Base-by-base conservation (phyloP, 129 eudicot genomes). In the Flaveria robusta region DNA sequence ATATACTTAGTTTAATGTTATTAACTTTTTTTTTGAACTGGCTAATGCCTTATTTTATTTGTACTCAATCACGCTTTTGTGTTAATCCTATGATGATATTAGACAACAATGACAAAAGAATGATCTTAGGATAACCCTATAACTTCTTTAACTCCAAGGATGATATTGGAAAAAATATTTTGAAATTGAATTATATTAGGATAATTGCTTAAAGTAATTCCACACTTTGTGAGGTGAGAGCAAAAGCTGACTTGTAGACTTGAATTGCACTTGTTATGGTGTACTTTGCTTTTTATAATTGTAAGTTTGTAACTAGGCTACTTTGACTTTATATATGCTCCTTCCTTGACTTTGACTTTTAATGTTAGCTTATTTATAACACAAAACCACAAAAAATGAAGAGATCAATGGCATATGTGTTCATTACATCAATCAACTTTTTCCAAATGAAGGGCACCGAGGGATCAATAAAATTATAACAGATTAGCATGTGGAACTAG, bases 231-330 rank as follows among this genome's bases (percentile, higher is more conserved):
- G 68, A 80, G 74, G 79, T 73, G 51, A 31, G 68, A 80, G 62
- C 83, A 80, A 80, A 79, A 72, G 83, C 73, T 80, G 83, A 80
- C 83, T 52, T 19, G 26, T 47, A 80, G 20, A n/a, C 79, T 80
- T 73, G 60, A 55, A 80, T 72, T 80, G 83, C 74, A 65, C 83
- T 65, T 80, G 42, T 55, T 64, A 42, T 65, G 47, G 72, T 15
- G 41, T 31, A 54, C 62, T 79, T 79, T 79, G 74, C 83, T 26
- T 79, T 72, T 39, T 64, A 23, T 79, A 68, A 65, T 64, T 72
- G 74, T 39, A 79, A 72, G 41, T n/a, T 64, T 72, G 74, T 65
- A 72, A 72, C 75, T 54, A 52, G 75, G 69, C 78, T 79, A 60
- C 67, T 50, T 71, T 79, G 68, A 72, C 66, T 79, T 71, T 62